These are phyloP conservation scores for Rhodofomes roseus DNA, from an alignment of 1,284 basidiomycete species.

Conservation along the genomic window DNA sequence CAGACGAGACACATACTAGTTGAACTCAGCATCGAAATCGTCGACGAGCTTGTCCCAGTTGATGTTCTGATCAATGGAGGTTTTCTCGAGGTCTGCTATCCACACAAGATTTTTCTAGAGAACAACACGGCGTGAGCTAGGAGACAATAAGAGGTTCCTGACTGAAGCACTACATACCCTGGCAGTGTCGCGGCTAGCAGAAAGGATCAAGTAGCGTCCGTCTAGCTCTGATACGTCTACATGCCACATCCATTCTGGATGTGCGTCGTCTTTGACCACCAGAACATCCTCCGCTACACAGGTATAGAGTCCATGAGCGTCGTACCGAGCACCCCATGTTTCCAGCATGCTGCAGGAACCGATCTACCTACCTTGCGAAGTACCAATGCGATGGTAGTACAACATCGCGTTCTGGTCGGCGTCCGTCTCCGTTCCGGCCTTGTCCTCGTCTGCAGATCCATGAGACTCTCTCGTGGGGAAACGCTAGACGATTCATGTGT, in stretches of 20 bases:
- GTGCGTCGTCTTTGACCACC: slow-evolving; percentile 56
- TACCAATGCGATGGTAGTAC: slow-evolving; percentile 72
- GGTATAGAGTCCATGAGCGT: background rate
- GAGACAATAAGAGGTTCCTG: background rate
- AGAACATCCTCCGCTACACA: slow-evolving; percentile 62
- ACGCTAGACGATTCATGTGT: slow-evolving; percentile 35
- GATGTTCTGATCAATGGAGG: slow-evolving; percentile 58
- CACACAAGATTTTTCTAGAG: slow-evolving; percentile 70
- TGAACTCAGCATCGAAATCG: slow-evolving; percentile 60
- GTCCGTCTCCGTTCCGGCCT: slow-evolving; percentile 60
- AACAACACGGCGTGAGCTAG: background rate
- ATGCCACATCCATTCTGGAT: slow-evolving; percentile 69
- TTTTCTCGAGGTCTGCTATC: slow-evolving; percentile 62
- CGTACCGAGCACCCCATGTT: background rate
- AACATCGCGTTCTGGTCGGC: slow-evolving; percentile 69
- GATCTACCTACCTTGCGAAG: slow-evolving; percentile 53
- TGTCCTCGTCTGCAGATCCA: slow-evolving; percentile 46
- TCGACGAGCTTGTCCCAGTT: slow-evolving; percentile 69
- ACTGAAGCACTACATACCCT: slow-evolving; percentile 36
- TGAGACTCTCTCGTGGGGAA: slow-evolving; percentile 53
- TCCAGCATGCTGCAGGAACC: no score
- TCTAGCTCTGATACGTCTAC: slow-evolving; percentile 55
- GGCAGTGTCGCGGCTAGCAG: slow-evolving; percentile 59
- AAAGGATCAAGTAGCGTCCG: slow-evolving; percentile 60
- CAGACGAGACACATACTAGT: slow-evolving; percentile 46